Conservation (phyloP, 2,329 filamentous ascomycete genomes). For the Penicillium oxalicum region DNA sequence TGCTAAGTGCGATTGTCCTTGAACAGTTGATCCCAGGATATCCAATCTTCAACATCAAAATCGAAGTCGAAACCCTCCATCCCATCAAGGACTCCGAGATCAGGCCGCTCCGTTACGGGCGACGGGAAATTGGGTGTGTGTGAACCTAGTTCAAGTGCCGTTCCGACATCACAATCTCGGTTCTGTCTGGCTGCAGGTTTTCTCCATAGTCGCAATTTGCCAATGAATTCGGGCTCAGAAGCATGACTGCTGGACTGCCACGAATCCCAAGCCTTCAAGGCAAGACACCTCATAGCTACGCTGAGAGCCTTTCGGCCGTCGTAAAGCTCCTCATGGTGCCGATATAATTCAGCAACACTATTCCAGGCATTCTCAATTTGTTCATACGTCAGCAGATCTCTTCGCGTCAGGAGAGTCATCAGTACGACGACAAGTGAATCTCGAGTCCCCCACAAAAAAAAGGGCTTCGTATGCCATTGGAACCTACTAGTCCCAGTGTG, state of each 20-base stretch:
- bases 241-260: background rate
- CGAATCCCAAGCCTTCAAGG: slow-evolving; percentile 31
- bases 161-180: background rate
- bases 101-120: background rate
- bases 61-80: slow-evolving; percentile 2
- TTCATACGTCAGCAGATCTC: slow-evolving; percentile 12
- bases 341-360: slow-evolving; percentile 5
- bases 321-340: slow-evolving; percentile 21
- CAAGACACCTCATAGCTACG: slow-evolving; percentile 24
- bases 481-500: slow-evolving; percentile 21
- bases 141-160: background rate
- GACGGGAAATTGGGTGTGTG: background rate
- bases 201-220: background rate
- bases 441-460: slow-evolving; percentile 33
- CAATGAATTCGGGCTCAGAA: slow-evolving; percentile 6
- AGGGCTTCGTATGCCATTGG: slow-evolving; percentile 29
- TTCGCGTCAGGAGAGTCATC: slow-evolving; percentile 19
- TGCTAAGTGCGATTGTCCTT: slow-evolving; percentile 1
- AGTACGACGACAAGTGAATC: slow-evolving; percentile 31
- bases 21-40: slow-evolving; percentile 13
- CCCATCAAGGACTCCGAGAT: slow-evolving; percentile 1
- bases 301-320: slow-evolving; percentile 24
- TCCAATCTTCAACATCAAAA: slow-evolving; percentile 11
- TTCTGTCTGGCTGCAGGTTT: background rate
- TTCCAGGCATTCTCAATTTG: slow-evolving; percentile 8